These are phyloP conservation scores for Nemania serpens DNA, from an alignment of 2,329 filamentous ascomycete species.

Conservation along the genomic window DNA sequence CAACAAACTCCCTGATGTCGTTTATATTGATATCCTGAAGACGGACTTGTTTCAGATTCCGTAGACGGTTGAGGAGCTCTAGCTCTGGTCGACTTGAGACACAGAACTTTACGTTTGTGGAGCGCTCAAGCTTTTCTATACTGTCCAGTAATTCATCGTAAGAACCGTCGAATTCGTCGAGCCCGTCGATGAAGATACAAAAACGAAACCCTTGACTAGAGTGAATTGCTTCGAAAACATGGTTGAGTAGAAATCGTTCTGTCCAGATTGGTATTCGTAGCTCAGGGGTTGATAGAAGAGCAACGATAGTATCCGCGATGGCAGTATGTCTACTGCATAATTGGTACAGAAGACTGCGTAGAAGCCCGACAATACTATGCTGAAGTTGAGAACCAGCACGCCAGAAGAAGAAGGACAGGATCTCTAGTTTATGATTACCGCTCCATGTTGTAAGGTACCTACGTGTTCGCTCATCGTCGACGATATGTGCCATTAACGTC, in stretches of 20 bases:
- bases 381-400: conserved; percentile 20
- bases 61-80: not conserved
- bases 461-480: conserved; percentile 6
- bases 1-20: conserved; percentile 11
- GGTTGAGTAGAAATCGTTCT: conserved; percentile 1
- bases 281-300: not conserved
- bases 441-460: conserved; percentile 8
- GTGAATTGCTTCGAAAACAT: not conserved
- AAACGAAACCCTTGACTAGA: not conserved
- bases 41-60: conserved; percentile 4
- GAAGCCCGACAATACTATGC: conserved; percentile 18
- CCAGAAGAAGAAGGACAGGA: conserved; percentile 29
- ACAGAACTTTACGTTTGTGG: conserved; percentile 8
- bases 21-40: conserved; percentile 16
- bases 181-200: conserved; percentile 22
- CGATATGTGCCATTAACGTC: conserved; percentile 24
- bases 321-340: not conserved
- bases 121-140: not conserved
- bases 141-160: not conserved
- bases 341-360: conserved; percentile 22
- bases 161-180: conserved; percentile 14
- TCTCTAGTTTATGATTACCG: not conserved
- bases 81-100: conserved; percentile 20
- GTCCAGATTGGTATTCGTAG: conserved; percentile 10
- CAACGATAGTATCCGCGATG: not conserved